These are phyloP conservation scores for Verticillium isaacii DNA, from an alignment of 2,329 filamentous ascomycete genomes.

Conservation along the genomic window DNA sequence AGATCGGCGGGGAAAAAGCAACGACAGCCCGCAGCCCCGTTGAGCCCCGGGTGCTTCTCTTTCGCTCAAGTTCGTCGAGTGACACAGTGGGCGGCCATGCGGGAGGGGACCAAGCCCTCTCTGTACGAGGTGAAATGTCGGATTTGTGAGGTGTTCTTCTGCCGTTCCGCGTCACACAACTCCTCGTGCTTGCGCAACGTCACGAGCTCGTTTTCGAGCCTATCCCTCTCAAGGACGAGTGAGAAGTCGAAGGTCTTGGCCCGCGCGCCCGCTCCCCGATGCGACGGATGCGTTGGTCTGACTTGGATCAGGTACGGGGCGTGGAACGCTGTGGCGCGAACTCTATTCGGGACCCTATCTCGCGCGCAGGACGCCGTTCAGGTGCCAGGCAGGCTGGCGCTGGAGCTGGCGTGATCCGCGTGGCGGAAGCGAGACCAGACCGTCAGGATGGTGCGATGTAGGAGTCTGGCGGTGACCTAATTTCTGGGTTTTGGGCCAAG, in stretches of 20 bases:
- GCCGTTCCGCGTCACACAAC: not conserved
- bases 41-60: not conserved
- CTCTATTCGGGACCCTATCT: not conserved
- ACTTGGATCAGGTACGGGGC: not conserved
- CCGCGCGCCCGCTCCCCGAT: not conserved
- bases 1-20: not conserved
- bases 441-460: not conserved
- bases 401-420: not conserved
- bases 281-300: not conserved
- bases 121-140: constrained; percentile 8
- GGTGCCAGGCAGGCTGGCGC: not conserved
- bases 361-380: not conserved
- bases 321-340: not conserved
- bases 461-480: not conserved
- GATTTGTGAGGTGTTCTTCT: constrained; percentile 2
- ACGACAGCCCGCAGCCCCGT: not conserved
- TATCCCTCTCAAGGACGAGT: constrained; percentile 1
- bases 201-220: constrained; percentile 1
- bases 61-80: not conserved
- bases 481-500: not conserved
- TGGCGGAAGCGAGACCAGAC: not conserved
- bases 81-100: not conserved
- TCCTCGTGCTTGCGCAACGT: not conserved
- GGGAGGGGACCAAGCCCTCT: not conserved
- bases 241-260: not conserved